Conservation (phyloP, 768 basidiomycete species). For the Clitopilus passeckerianus region DNA sequence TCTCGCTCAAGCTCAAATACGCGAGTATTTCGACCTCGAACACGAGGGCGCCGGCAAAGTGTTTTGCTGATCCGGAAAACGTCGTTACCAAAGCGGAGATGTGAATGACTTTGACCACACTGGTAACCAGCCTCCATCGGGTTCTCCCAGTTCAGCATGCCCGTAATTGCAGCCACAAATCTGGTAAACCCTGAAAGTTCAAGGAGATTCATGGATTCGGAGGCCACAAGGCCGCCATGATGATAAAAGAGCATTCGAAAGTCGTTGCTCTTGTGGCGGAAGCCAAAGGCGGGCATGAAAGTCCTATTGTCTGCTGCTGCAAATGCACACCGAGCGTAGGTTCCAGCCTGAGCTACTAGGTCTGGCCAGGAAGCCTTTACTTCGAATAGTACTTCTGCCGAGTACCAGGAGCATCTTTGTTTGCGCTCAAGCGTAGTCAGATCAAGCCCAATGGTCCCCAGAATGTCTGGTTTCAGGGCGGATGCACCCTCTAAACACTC, state of each 20-base stretch:
- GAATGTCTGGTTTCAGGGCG: not conserved
- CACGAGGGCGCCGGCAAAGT: not conserved
- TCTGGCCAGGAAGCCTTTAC: not conserved
- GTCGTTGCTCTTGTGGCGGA: not conserved
- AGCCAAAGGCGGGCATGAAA: not conserved
- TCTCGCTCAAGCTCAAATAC: not conserved
- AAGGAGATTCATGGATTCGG: not conserved
- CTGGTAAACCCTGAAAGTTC: not conserved
- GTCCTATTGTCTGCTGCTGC: not conserved
- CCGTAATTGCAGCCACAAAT: not conserved
- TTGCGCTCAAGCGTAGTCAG: not conserved
- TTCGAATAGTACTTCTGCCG: not conserved
- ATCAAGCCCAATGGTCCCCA: not conserved
- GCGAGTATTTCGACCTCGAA: not conserved
- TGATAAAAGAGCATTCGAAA: not conserved
- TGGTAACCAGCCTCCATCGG: not conserved
- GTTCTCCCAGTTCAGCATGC: not conserved
- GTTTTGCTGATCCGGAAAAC: not conserved
- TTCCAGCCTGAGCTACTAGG: not conserved
- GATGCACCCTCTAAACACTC: not conserved
- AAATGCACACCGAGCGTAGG: not conserved
- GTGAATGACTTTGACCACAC: not conserved
- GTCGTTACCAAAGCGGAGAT: not conserved
- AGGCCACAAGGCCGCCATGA: not conserved
- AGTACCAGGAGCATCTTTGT: not conserved